These are phyloP conservation scores for Hypoxylon sp. DNA, from an alignment of 2,329 filamentous ascomycete genomes.

Conservation along the genomic window DNA sequence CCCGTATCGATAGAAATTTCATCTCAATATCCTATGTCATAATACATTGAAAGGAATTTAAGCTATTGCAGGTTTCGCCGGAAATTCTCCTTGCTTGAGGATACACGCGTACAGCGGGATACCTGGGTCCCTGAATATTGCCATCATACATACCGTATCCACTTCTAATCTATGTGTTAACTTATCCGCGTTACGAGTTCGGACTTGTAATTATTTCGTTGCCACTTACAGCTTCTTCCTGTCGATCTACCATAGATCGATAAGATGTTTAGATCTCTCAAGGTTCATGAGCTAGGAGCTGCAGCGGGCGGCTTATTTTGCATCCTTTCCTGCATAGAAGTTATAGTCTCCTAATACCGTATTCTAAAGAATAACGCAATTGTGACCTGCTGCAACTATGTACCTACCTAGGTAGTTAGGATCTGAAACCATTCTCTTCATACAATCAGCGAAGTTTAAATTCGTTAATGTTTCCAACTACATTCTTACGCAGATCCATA, in stretches of 20 bases:
- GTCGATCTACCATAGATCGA: not conserved
- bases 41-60: not conserved
- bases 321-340: not conserved
- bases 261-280: not conserved
- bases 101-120: not conserved
- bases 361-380: not conserved
- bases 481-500: not conserved
- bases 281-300: not conserved
- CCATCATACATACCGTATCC: slow-evolving; percentile 1
- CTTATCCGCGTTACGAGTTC: not conserved
- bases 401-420: no score
- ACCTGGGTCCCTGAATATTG: no score
- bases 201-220: slow-evolving; percentile 1
- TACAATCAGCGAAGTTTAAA: not conserved
- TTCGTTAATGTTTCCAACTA: not conserved
- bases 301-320: not conserved
- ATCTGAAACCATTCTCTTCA: not conserved
- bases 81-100: not conserved
- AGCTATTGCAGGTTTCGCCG: not conserved
- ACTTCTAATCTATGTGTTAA: not conserved
- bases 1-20: slow-evolving; percentile 6
- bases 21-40: slow-evolving; percentile 20
- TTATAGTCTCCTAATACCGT: not conserved
- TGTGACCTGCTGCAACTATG: no score
- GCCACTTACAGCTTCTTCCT: slow-evolving; percentile 3